Conservation (phyloP, 2,329 filamentous ascomycete species). For the Aureobasidium sp. region DNA sequence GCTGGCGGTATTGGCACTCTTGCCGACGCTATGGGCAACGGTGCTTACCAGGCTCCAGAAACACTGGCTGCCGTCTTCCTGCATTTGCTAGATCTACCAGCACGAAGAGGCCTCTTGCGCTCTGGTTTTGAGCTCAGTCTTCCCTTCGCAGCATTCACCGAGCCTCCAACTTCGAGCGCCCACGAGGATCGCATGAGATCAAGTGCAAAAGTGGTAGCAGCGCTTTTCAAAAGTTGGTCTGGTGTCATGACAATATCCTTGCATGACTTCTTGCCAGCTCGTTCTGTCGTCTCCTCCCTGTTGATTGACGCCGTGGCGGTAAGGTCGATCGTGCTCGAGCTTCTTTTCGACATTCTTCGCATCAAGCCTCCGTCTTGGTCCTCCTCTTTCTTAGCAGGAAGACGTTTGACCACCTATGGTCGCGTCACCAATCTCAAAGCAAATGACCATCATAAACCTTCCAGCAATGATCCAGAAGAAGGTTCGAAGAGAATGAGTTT, state of each 20-base stretch:
- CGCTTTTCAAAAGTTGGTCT: slow-evolving; percentile 87
- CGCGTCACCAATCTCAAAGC: slow-evolving; percentile 78
- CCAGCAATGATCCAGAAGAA: slow-evolving; percentile 56
- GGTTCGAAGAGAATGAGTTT: slow-evolving; percentile 64
- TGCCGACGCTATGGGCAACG: slow-evolving; percentile 88
- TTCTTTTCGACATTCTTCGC: slow-evolving; percentile 74
- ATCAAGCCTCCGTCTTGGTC: slow-evolving; percentile 96
- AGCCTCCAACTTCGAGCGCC: slow-evolving; percentile 54
- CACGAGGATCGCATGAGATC: slow-evolving; percentile 66
- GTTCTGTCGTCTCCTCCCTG: slow-evolving; percentile 66
- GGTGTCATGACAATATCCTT: slow-evolving; percentile 82
- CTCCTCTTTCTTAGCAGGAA: slow-evolving; percentile 85
- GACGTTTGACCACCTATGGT: slow-evolving; percentile 92
- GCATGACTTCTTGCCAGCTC: slow-evolving; percentile 78
- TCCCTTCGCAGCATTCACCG: slow-evolving; percentile 83
- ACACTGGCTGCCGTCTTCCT: slow-evolving; percentile 82
- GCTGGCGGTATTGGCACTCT: slow-evolving; percentile 79
- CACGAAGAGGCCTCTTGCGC: slow-evolving; percentile 71
- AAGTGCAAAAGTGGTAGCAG: slow-evolving; percentile 87
- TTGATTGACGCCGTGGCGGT: slow-evolving; percentile 51
- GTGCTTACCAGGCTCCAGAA: slow-evolving; percentile 86
- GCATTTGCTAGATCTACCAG: slow-evolving; percentile 79
- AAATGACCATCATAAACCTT: slow-evolving; percentile 47
- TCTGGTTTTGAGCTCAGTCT: slow-evolving; percentile 85
- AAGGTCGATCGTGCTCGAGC: slow-evolving; percentile 74